These are phyloP conservation scores for Eimeria zaria DNA, from an alignment of 169 alveolate genomes.

Conservation along the genomic window DNA sequence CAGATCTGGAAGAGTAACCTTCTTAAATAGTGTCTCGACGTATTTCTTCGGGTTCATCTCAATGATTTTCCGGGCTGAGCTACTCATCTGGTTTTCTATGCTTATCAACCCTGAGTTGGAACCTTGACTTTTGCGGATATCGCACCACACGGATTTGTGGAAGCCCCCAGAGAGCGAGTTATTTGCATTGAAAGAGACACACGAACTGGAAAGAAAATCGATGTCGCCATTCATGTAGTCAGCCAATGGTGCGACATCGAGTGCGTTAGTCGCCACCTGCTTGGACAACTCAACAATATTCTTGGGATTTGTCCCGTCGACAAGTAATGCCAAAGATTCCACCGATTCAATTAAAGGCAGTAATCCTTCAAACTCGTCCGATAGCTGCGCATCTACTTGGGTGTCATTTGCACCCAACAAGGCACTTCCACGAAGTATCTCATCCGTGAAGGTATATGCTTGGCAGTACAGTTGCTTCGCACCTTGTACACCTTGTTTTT, in stretches of 20 bases:
- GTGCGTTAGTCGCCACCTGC: slow-evolving; percentile 33
- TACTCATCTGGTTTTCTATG: slow-evolving; percentile 7
- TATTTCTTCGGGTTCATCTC: slow-evolving; percentile 3
- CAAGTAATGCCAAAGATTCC: slow-evolving; percentile 36
- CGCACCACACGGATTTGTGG: slow-evolving; percentile 69
- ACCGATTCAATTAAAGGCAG: slow-evolving; percentile 37
- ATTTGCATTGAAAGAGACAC: slow-evolving; percentile 16
- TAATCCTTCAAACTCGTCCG: slow-evolving; percentile 47
- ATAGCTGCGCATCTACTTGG: neutral
- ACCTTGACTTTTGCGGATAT: neutral
- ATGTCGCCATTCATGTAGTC: neutral
- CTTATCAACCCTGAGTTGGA: neutral
- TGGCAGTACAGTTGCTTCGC: slow-evolving; percentile 52
- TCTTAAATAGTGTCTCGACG: neutral
- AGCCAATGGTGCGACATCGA: slow-evolving; percentile 20
- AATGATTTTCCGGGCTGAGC: slow-evolving; percentile 17
- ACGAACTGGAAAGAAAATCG: neutral
- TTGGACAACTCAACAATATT: slow-evolving; percentile 50
- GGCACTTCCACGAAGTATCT: slow-evolving; percentile 45
- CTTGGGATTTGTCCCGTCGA: slow-evolving; percentile 43
- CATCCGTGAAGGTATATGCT: slow-evolving; percentile 34
- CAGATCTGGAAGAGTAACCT: slow-evolving; percentile 43
- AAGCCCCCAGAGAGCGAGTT: slow-evolving; percentile 45
- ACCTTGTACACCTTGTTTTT: slow-evolving; percentile 35
- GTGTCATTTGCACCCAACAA: slow-evolving; percentile 3